These are phyloP conservation scores for Dicorynia guianensis DNA, from an alignment of 306 rosid species.

Conservation along the genomic window DNA sequence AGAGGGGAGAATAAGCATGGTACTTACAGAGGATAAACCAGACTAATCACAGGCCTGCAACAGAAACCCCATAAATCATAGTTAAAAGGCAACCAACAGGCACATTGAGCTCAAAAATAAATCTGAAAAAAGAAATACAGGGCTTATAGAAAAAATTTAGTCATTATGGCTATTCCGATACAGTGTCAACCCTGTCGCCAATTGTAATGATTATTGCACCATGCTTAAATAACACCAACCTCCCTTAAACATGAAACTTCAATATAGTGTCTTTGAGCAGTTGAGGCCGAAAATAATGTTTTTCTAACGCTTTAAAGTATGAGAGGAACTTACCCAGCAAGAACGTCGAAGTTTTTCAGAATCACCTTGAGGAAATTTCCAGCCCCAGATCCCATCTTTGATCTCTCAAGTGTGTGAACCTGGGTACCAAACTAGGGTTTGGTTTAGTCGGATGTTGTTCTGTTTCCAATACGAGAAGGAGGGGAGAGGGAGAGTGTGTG, in stretches of 20 bases:
- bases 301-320: neutral
- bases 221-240: neutral
- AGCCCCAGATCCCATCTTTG: conserved; percentile 87
- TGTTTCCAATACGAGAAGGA: neutral
- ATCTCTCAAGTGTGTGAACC: conserved; percentile 27
- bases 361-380: conserved; percentile 81
- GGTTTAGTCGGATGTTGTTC: neutral
- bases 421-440: conserved; percentile 21
- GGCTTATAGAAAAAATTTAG: neutral
- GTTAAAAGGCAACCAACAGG: neutral
- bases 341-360: conserved; percentile 83
- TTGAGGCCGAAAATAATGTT: neutral
- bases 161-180: too few species aligned
- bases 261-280: neutral
- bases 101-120: conserved; percentile 33
- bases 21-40: conserved; percentile 96
- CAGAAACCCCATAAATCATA: conserved; percentile 3
- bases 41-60: conserved; percentile 95
- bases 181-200: neutral
- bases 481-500: neutral
- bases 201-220: neutral
- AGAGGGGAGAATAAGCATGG: conserved; percentile 11
- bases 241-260: neutral
- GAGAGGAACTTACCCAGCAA: conserved; percentile 75
- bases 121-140: neutral